These are phyloP conservation scores for Colletotrichum aenigma DNA, from an alignment of 2,329 filamentous ascomycete genomes.

Conservation along the genomic window DNA sequence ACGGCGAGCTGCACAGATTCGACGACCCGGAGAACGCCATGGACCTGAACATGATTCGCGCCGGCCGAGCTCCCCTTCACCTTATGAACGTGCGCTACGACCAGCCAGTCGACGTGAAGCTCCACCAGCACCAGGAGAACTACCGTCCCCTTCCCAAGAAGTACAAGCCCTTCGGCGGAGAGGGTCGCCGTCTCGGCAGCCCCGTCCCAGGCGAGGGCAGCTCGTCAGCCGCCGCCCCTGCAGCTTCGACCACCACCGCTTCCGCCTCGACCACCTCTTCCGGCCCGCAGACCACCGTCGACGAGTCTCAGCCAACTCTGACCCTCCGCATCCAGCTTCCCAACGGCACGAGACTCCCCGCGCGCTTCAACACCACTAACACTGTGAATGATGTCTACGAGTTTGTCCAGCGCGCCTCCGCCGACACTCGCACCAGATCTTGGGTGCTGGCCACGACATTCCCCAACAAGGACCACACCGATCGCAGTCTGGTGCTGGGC, in stretches of 20 bases:
- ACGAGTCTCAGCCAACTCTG: constrained; percentile 70
- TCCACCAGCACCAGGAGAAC: constrained; percentile 76
- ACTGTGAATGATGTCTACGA: constrained; percentile 79
- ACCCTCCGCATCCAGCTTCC: constrained; percentile 79
- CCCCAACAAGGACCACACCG: constrained; percentile 79
- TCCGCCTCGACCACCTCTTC: constrained; percentile 35
- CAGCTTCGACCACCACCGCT: constrained; percentile 26
- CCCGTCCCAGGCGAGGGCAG: constrained; percentile 68
- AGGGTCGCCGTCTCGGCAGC: constrained; percentile 76
- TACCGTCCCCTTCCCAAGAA: constrained; percentile 76
- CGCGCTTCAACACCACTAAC: constrained; percentile 80
- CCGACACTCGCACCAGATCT: constrained; percentile 58
- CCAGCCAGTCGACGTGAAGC: constrained; percentile 79
- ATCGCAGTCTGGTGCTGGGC: constrained; percentile 63
- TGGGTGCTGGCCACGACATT: constrained; percentile 85
- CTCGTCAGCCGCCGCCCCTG: constrained; percentile 11
- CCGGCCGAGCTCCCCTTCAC: constrained; percentile 76
- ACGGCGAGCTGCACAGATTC: constrained; percentile 78
- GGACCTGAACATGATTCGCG: constrained; percentile 77
- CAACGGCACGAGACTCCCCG: constrained; percentile 77
- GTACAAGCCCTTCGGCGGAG: constrained; percentile 76
- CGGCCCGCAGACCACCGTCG: constrained; percentile 42
- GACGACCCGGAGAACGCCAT: constrained; percentile 77
- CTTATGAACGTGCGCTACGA: constrained; percentile 78
- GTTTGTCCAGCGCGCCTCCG: constrained; percentile 71